Conservation (phyloP, 2,329 filamentous ascomycete genomes). For the Podosphaera leucotricha region DNA sequence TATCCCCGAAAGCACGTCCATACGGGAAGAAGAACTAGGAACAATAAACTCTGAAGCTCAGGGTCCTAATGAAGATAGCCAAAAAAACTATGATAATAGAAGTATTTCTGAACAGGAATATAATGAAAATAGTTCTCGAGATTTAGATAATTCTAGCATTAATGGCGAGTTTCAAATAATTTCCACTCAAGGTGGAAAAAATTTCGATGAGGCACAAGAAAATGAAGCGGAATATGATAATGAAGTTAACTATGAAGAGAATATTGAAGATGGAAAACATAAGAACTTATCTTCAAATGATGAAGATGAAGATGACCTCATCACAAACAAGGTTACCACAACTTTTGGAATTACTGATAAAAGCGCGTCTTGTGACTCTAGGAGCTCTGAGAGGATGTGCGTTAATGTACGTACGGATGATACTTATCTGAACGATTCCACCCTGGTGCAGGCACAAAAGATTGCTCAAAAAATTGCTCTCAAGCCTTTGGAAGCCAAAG, state of each 20-base stretch:
- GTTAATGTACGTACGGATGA: not conserved
- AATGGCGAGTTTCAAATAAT: not conserved
- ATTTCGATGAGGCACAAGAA: slow-evolving; percentile 6
- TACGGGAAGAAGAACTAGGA: not conserved
- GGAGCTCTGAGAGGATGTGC: not conserved
- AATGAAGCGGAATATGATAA: slow-evolving; percentile 15
- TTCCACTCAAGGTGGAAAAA: slow-evolving; percentile 6
- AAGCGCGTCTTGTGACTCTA: not conserved
- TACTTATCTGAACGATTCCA: not conserved
- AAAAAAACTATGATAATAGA: not conserved
- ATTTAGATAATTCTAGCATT: slow-evolving; percentile 17
- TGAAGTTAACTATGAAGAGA: slow-evolving; percentile 5
- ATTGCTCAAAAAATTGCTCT: too few species aligned
- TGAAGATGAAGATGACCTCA: not conserved
- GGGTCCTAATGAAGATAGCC: not conserved
- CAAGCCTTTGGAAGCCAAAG: not conserved
- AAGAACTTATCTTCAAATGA: not conserved
- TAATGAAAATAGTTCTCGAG: slow-evolving; percentile 4
- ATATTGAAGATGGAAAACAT: not conserved
- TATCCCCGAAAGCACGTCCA: not conserved
- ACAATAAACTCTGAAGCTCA: not conserved
- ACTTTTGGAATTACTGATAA: not conserved
- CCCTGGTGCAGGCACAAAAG: not conserved
- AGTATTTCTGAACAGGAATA: not conserved
- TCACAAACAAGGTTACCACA: not conserved